These are phyloP conservation scores for Pilatotrama ljubarskyi DNA, from an alignment of 768 basidiomycete genomes.

Conservation along the genomic window DNA sequence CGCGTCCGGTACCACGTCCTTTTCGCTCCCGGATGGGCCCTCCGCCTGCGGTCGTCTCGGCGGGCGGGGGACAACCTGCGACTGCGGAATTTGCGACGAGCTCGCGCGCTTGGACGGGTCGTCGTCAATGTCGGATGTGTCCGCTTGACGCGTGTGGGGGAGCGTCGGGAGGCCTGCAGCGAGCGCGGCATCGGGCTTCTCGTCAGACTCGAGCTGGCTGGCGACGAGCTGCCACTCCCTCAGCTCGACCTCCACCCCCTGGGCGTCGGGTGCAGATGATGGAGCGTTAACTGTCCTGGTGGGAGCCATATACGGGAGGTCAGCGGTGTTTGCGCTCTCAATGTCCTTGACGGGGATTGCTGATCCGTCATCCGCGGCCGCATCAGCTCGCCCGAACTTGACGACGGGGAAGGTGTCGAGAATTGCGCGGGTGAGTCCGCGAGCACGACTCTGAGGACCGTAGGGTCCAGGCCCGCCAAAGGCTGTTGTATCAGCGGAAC, in stretches of 20 bases:
- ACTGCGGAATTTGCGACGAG: conserved; percentile 6
- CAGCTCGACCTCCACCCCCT: conserved; percentile 11
- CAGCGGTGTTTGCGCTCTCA: conserved; percentile 25
- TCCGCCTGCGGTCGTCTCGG: conserved; percentile 18
- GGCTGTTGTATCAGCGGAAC: conserved; percentile 38
- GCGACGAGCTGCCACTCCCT: conserved; percentile 10
- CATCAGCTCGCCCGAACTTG: conserved; percentile 60
- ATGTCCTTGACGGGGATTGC: conserved; percentile 32
- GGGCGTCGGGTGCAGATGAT: neutral
- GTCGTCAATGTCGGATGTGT: neutral
- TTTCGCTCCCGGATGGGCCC: conserved; percentile 16
- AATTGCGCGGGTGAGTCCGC: conserved; percentile 89
- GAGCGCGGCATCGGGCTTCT: neutral
- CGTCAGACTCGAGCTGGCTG: neutral
- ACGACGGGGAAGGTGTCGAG: conserved; percentile 95
- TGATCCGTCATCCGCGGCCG: conserved; percentile 8
- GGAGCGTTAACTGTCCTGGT: conserved; percentile 3
- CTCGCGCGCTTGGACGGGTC: conserved; percentile 10
- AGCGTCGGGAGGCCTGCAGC: neutral
- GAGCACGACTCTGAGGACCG: conserved; percentile 63
- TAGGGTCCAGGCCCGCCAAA: conserved; percentile 28
- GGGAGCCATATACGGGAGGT: neutral
- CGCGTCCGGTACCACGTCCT: conserved; percentile 56
- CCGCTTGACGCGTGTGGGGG: neutral
- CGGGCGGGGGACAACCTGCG: conserved; percentile 11